Base-by-base conservation (phyloP, 371 early-diverging fungal species). In the Umbelopsis sp. region DNA sequence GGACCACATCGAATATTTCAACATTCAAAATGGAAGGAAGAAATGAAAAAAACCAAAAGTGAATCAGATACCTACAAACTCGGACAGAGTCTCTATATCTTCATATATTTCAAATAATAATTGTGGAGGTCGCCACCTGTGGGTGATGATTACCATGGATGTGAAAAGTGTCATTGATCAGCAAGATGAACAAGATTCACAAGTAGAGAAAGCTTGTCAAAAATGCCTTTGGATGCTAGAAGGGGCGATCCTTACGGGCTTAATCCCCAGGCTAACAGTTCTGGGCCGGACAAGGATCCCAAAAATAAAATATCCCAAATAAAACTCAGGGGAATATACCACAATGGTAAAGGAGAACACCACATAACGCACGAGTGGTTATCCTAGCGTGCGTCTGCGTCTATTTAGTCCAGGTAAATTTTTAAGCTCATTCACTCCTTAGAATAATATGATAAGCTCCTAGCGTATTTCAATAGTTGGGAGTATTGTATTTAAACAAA, bases 61-160 rank as follows among this genome's bases (percentile, higher is more conserved):
- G 41, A 41, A 41, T 41, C 64, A 57, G 46, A 53, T 32, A 63
- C 71, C 64, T 76, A 79, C 79, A 69, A 76, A 50, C 46, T 71
- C 66, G 37, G 71, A 67, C 16, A 79, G 50, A 7, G 63, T 50
- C 16, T 63, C 25, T 5, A 72, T 48, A 50, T 65, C 51, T 69
- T 74, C 76, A 66, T 74, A 35, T 41, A 69, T 74, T 35, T 66
- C 63, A 4, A 67, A 68, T 3, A 76, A 50, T 32, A 76, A 20
- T 63, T 69, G 73, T 48, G 80, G 78, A 16, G 80, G 76, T 63
- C 68, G 71, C 80, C 80, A 80, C 51, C 78, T 70, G 37, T 72
- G 53, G 66, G 70, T 80, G 22, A 73, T 71, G 24, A 80, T 70
- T 48, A 68, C 73, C 53, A 80, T 70, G 65, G 44, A 67, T 8